A percentile compares a stretch with the other conserved stretches of the same genome.
These are phyloP conservation scores for Globomyces sp. DNA, from an alignment of 371 early-diverging fungal genomes.

Conservation along the genomic window DNA sequence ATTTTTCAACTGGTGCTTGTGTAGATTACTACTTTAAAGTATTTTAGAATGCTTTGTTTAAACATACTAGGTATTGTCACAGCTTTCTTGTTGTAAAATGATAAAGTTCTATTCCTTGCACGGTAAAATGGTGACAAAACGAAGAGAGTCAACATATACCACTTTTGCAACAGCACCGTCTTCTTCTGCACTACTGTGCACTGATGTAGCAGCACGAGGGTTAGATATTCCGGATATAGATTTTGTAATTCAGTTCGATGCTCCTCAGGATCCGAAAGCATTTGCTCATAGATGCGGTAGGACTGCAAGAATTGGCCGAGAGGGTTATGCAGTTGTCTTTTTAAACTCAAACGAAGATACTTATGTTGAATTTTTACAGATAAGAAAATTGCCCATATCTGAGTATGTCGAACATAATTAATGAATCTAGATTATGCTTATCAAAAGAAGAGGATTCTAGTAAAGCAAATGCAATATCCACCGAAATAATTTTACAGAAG, in stretches of 20 bases:
- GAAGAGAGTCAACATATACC: slow-evolving; percentile 49
- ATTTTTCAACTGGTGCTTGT: slow-evolving; percentile 89
- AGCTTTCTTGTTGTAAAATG: slow-evolving; percentile 38
- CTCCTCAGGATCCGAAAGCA: slow-evolving; percentile 94
- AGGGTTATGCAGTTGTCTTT: slow-evolving; percentile 85
- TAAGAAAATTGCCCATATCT: slow-evolving; percentile 82
- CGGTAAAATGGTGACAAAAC: slow-evolving; percentile 90
- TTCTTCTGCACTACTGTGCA: slow-evolving; percentile 74
- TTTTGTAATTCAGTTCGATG: slow-evolving; percentile 92
- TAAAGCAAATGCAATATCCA: background rate
- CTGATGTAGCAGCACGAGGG: slow-evolving; percentile 98
- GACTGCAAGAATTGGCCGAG: slow-evolving; percentile 89
- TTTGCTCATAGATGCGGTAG: slow-evolving; percentile 99
- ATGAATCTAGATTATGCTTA: background rate
- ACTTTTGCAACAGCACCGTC: slow-evolving; percentile 42
- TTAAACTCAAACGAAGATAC: slow-evolving; percentile 80
- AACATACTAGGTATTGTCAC: background rate
- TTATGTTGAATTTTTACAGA: slow-evolving; percentile 79
- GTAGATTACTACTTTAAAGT: slow-evolving; percentile 92
- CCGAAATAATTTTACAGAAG: background rate
- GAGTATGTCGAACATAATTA: slow-evolving; percentile 5
- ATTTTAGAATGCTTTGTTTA: slow-evolving; percentile 17
- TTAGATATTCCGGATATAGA: slow-evolving; percentile 97
- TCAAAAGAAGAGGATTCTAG: background rate
- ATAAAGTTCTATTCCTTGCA: slow-evolving; percentile 79